Percentiles rank a stretch among this genome's conserved stretches.
phyloP scores from a whole-genome alignment of 129 eudicot genomes.

The Centrapalus pauciflorus region DNA sequence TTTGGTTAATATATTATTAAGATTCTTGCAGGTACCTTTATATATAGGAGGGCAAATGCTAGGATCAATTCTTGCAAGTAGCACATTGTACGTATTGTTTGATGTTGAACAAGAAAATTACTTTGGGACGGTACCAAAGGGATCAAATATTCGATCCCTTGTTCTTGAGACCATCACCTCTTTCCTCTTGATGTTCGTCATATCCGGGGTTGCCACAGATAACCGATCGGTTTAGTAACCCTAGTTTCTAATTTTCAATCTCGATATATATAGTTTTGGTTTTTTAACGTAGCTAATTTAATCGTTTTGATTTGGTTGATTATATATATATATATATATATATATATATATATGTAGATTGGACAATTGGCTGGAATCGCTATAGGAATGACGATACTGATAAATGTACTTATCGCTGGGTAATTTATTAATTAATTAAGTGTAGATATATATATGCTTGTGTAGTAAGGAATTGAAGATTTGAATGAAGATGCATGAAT shows the following conservation, averaged over 20 bases:
- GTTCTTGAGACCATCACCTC: slow-evolving; percentile 44
- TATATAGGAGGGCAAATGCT: slow-evolving; percentile 48
- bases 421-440: too few relatives aligned
- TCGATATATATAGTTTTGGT: too few relatives aligned
- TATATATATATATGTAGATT: too few relatives aligned
- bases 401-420: slow-evolving; percentile 57
- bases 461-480: too few relatives aligned
- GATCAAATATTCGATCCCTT: slow-evolving; percentile 34
- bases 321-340: too few relatives aligned
- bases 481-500: too few relatives aligned
- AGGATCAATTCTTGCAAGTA: slow-evolving; percentile 61
- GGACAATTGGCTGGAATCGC: slow-evolving; percentile 77
- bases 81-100: slow-evolving; percentile 34
- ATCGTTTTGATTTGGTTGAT: not conserved
- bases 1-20: not conserved
- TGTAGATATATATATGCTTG: too few relatives aligned
- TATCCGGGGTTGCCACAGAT: slow-evolving; percentile 66
- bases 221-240: slow-evolving; percentile 49
- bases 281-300: not conserved
- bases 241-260: not conserved
- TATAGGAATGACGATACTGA: slow-evolving; percentile 53
- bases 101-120: slow-evolving; percentile 27
- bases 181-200: slow-evolving; percentile 63
- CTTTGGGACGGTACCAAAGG: slow-evolving; percentile 57
- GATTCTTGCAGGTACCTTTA: slow-evolving; percentile 41